Evolutionary conservation across 179 eudicot genomes (phyloP).

Genomic region (Amaranthus tricolor): DNA sequence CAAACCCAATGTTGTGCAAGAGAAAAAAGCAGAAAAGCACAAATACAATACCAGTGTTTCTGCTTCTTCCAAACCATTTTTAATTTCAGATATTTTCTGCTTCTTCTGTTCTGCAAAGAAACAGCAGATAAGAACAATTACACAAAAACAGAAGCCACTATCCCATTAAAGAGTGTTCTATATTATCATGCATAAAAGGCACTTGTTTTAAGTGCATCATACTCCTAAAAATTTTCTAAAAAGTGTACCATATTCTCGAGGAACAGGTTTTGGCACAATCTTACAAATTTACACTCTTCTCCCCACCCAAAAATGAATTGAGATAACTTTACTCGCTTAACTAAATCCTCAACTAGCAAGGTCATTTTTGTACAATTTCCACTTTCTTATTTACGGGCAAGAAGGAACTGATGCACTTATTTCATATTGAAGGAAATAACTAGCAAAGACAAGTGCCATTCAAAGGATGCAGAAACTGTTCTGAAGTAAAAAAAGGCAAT

Average conservation of each 20-base stretch:
- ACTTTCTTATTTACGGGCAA: too few relatives aligned
- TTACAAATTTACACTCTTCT: too few relatives aligned
- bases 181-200: too few relatives aligned
- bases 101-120: slow-evolving; percentile 61
- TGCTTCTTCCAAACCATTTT: slow-evolving; percentile 53
- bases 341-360: too few relatives aligned
- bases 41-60: slow-evolving; percentile 49
- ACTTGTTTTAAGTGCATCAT: too few relatives aligned
- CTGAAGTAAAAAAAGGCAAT: background rate
- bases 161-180: background rate
- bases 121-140: slow-evolving; percentile 1
- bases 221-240: too few relatives aligned
- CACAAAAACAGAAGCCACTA: background rate
- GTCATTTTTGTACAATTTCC: slow-evolving; percentile 1
- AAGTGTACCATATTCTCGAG: too few relatives aligned
- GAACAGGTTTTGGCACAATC: too few relatives aligned
- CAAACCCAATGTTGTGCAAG: background rate
- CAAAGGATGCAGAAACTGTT: too few relatives aligned
- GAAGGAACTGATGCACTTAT: background rate
- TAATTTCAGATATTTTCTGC: slow-evolving; percentile 55
- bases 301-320: background rate
- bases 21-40: slow-evolving; percentile 8
- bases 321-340: too few relatives aligned
- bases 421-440: background rate
- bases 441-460: background rate